These are phyloP conservation scores for Stephanodiscus triporus DNA, from an alignment of 108 stramenopile species.

Conservation along the genomic window DNA sequence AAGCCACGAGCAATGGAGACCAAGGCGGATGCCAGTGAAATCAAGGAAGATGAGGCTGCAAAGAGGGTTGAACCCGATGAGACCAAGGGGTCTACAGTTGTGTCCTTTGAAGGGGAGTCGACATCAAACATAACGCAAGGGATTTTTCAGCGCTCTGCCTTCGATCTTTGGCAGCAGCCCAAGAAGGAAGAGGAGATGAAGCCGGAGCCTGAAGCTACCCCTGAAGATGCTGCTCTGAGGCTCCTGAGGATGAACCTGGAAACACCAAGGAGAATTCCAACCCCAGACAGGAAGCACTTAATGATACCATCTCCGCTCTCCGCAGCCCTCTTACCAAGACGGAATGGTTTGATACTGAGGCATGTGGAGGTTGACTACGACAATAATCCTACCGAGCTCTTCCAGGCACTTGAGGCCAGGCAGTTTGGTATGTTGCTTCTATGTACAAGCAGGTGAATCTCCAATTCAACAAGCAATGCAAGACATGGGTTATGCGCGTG, in stretches of 20 bases:
- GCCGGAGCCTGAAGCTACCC: neutral
- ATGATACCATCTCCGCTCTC: neutral
- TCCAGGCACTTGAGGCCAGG: constrained; percentile 42
- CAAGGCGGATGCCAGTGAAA: neutral
- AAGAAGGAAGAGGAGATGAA: neutral
- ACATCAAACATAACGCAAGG: neutral
- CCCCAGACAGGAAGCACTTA: neutral
- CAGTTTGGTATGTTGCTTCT: constrained; percentile 26
- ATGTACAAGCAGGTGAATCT: constrained; percentile 18
- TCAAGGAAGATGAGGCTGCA: too few relatives aligned
- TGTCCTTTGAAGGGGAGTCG: neutral
- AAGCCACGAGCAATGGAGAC: neutral
- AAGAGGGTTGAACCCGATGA: neutral
- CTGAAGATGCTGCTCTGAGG: neutral
- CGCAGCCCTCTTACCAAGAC: constrained; percentile 9
- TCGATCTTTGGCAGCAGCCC: neutral
- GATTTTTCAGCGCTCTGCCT: neutral
- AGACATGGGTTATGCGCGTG: constrained; percentile 50
- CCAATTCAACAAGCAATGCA: constrained; percentile 39
- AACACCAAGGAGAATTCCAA: constrained; percentile 8
- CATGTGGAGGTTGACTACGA: constrained; percentile 45
- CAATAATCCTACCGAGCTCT: constrained; percentile 48
- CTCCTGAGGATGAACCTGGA: constrained; percentile 3
- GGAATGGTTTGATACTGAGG: constrained; percentile 48
- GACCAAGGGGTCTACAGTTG: neutral